Evolutionary conservation across 1,284 basidiomycete species (phyloP).

Genomic region (Cryptococcus sp.): DNA sequence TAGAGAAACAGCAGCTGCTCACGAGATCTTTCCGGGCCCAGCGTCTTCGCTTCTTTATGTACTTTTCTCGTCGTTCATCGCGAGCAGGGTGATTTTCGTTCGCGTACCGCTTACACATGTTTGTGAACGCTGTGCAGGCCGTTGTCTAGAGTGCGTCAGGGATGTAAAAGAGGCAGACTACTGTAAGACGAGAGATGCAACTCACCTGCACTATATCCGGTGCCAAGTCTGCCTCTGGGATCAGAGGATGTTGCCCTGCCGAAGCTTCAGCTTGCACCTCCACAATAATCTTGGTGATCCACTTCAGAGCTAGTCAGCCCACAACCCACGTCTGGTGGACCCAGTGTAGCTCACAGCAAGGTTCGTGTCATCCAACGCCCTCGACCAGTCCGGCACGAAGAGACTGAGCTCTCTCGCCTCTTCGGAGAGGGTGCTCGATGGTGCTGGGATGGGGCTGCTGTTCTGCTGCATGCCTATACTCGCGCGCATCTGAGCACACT

Average conservation of each 20-base stretch:
- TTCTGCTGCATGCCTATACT: background rate
- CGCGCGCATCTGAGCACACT: background rate
- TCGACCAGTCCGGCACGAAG: slow-evolving; percentile 16
- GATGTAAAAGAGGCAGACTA: background rate
- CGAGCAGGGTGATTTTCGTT: slow-evolving; percentile 37
- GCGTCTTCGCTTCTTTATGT: slow-evolving; percentile 44
- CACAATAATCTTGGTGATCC: slow-evolving; percentile 6
- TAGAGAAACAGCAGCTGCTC: slow-evolving; percentile 9
- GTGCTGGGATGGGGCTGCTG: background rate
- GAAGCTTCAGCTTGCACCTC: slow-evolving; percentile 6
- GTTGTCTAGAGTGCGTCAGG: slow-evolving; percentile 11
- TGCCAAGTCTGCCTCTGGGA: slow-evolving; percentile 6
- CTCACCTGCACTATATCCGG: slow-evolving; percentile 8
- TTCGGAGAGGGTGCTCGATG: background rate
- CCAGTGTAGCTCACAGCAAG: slow-evolving; percentile 7
- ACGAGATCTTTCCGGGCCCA: slow-evolving; percentile 50
- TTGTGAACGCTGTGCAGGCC: slow-evolving; percentile 40
- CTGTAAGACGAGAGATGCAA: background rate
- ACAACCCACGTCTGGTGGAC: too few relatives aligned
- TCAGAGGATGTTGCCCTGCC: slow-evolving; percentile 7
- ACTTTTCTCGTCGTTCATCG: slow-evolving; percentile 34
- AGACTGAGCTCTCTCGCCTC: background rate
- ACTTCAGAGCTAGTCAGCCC: background rate
- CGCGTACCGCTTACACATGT: slow-evolving; percentile 42
- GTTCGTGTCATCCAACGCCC: slow-evolving; percentile 8